Evolutionary conservation across 495 filamentous ascomycete species (phyloP), one percentile per base, ranked within the genome.

Genomic region (Staphylotrichum longicolle): DNA sequence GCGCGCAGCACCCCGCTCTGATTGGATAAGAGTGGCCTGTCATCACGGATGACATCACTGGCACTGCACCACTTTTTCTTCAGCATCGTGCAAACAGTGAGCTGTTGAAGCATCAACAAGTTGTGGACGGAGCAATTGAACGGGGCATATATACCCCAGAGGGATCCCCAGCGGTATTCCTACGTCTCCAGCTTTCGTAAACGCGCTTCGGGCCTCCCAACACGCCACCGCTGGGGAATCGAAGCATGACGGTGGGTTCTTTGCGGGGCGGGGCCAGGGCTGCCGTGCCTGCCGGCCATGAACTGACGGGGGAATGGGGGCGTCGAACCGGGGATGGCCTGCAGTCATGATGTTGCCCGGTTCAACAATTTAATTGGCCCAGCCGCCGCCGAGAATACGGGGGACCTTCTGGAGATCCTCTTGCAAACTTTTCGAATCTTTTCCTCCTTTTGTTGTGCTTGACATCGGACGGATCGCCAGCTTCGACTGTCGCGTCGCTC

Each of bases 41-140:
- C 34, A 27, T n/a, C 9, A 7, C 34, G 7, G n/a, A 61, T 65
- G 63, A 65, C 63, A 65, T 65, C 63, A 65, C 58, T 4, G 37
- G 6, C 11, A 34, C 48, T 50, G 32, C 34, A n/a, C 15, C 48
- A 35, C 5, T 54, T 54, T 32, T 48, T 48, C 2, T 10, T 7
- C 3, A 12, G 15, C 41, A 11, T 50, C 6, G 42, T 20, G 15
- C 12, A 10, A 57, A 39, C 4, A 10, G 40, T 11, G 32, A 12
- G 34, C 12, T 3, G 40, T 30, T 37, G 6, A 14, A 20, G 20
- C 20, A 27, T 27, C 20, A 27, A 27, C 20, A 27, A 27, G 20
- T 27, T 27, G 20, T 27, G 20, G 20, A 27, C 20, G 20, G 20
- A 27, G 20, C 20, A 27, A 27, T 27, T 27, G 20, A 27, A 27